Conservation (phyloP, 768 basidiomycete species). For the Auricularia cornea region DNA sequence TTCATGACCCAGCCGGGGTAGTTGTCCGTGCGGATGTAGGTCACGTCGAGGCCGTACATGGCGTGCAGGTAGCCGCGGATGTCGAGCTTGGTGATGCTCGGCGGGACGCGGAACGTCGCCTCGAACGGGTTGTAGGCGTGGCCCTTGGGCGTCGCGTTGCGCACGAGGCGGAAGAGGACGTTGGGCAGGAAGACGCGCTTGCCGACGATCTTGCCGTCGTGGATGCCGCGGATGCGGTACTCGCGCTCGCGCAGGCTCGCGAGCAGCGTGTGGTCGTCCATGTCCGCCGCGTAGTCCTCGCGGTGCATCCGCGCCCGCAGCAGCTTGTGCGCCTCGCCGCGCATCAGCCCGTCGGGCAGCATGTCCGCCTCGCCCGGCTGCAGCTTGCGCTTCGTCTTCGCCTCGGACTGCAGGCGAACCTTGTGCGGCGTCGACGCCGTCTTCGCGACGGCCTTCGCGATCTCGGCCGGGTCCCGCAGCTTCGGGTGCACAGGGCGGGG, state of each 20-base stretch:
- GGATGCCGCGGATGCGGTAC: background rate
- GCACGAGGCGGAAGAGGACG: slow-evolving; percentile 69
- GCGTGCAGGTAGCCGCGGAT: slow-evolving; percentile 76
- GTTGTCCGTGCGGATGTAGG: slow-evolving; percentile 94
- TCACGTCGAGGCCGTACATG: slow-evolving; percentile 82
- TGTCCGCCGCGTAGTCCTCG: background rate
- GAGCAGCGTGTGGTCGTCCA: background rate
- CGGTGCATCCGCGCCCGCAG: background rate
- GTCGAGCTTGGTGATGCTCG: slow-evolving; percentile 86
- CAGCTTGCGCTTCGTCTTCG: background rate
- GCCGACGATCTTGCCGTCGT: slow-evolving; percentile 54
- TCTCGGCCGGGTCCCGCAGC: background rate
- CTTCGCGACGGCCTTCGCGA: background rate
- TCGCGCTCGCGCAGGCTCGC: background rate
- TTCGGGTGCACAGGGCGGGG: background rate
- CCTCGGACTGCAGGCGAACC: background rate
- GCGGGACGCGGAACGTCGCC: slow-evolving; percentile 89
- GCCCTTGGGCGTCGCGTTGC: slow-evolving; percentile 69
- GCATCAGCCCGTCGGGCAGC: background rate
- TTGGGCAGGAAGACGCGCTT: slow-evolving; percentile 87
- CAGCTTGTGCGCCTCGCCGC: background rate
- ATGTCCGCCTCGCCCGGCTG: background rate
- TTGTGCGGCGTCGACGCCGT: slow-evolving; percentile 1
- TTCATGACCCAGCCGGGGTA: slow-evolving; percentile 41
- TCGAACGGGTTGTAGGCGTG: slow-evolving; percentile 89